Conservation (phyloP, 306 rosid species). For the Coriaria nepalensis region DNA sequence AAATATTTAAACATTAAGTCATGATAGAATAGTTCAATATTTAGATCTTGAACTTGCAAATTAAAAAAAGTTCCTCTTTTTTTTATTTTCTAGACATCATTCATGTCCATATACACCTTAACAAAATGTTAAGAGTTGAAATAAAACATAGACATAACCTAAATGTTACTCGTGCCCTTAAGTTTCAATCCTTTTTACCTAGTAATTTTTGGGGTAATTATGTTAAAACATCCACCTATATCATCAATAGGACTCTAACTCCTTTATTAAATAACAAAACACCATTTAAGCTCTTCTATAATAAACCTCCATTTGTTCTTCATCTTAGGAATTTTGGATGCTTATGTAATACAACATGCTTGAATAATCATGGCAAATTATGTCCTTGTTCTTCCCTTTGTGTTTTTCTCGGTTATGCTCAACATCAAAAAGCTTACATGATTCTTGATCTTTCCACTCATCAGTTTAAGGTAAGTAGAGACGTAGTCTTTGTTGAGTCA, state of each 20-base stretch:
- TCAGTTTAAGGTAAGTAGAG: neutral
- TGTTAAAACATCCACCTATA: neutral
- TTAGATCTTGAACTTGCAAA: neutral
- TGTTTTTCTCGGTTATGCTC: too few species aligned
- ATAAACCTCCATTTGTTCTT: neutral
- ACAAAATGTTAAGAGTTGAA: neutral
- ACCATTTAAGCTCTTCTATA: neutral
- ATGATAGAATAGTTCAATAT: too few species aligned
- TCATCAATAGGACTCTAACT: neutral
- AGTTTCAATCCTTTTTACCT: neutral
- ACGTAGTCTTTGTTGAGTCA: neutral
- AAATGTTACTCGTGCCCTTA: neutral
- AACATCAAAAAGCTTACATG: neutral
- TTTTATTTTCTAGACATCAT: neutral
- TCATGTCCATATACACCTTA: neutral
- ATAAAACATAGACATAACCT: neutral
- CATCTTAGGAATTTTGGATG: neutral
- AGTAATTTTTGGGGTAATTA: neutral
- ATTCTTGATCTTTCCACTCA: too few species aligned
- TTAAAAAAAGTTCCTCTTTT: too few species aligned
- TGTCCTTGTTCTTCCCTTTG: too few species aligned
- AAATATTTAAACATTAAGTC: too few species aligned
- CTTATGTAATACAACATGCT: neutral
- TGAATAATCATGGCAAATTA: too few species aligned
- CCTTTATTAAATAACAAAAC: neutral